Evolutionary conservation across 305 asterid genomes (phyloP).

Genomic region (Solanum aculeatissimum): DNA sequence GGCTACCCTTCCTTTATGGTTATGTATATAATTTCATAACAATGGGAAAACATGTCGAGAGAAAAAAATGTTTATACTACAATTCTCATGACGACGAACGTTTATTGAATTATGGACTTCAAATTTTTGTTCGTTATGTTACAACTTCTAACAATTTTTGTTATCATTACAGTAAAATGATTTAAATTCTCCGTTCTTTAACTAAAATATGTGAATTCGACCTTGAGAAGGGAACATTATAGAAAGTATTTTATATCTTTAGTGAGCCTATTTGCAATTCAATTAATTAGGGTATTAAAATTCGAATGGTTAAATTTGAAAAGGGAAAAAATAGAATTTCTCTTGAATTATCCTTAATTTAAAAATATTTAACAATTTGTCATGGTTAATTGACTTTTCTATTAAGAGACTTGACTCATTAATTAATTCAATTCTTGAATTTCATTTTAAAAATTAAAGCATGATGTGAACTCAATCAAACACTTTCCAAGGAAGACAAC

Average conservation of each 20-base stretch:
- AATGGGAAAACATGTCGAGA: not conserved
- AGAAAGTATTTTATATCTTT: not conserved
- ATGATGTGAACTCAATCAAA: not conserved
- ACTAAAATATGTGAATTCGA: not conserved
- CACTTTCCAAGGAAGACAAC: not conserved
- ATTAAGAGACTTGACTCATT: not conserved
- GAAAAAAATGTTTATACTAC: not conserved
- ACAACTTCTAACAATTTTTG: not conserved
- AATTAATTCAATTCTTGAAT: not conserved
- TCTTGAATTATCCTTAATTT: not conserved
- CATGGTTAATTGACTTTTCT: not conserved
- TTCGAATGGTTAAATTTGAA: not conserved
- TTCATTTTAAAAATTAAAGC: not conserved
- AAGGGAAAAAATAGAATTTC: fast-evolving
- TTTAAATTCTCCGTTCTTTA: not conserved
- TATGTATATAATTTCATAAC: not conserved
- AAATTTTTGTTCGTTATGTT: not conserved
- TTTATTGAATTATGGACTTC: not conserved
- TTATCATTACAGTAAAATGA: not conserved
- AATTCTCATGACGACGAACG: no score
- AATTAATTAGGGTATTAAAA: not conserved
- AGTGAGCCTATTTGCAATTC: not conserved
- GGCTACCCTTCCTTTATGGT: not conserved
- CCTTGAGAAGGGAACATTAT: not conserved
- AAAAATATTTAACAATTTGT: not conserved